Evolutionary conservation across 139 green algal species (phyloP), one percentile per base, ranked within the genome.

Genomic region (Desmodesmus armatus): DNA sequence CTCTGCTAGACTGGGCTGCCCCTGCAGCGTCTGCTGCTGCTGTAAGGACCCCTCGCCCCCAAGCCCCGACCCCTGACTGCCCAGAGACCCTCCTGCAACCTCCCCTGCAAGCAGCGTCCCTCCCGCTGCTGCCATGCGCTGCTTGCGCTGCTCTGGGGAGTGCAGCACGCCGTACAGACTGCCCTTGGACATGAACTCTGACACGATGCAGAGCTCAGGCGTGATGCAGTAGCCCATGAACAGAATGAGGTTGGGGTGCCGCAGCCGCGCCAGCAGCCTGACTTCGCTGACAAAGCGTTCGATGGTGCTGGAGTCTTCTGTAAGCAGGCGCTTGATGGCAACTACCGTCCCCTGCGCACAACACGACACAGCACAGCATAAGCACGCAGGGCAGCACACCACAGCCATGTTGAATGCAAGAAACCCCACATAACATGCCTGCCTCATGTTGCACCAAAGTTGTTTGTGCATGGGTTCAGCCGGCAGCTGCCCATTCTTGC

Each of bases 161-260:
- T 82, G 76, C 76, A 82, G 76, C 37, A 82, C 76, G 39, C 53
- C 15, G 37, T 72, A 82, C 3, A 82, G n/a, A 37, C 76, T 82
- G 76, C 76, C 76, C 27, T 82, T 82, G 55, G 35, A 60, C 76
- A 82, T 82, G 55, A 47, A 82, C 39, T 82, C 76, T 35, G 55
- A 72, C 35, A 82, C 39, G 6, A 82, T 82, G 55, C 76, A 82
- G 23, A 82, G 76, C 55, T 82, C 76, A n/a, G 76, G 76, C 80
- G 67, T 79, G 1, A 43, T 85, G 77, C 87, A 91, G 74, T 88
- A 95, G 53, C 92, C 92, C 73, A 95, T 95, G 84, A 95, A 95
- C 47, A 95, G 78, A 43, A 95, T 88, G 43, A 96, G 85, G 82
- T 95, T 94, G 7, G 91, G 91, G 72, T 95, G 91, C 1, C 91